Evolutionary conservation across 768 basidiomycete genomes (phyloP).

Genomic region (Cyclocybe aegerita): DNA sequence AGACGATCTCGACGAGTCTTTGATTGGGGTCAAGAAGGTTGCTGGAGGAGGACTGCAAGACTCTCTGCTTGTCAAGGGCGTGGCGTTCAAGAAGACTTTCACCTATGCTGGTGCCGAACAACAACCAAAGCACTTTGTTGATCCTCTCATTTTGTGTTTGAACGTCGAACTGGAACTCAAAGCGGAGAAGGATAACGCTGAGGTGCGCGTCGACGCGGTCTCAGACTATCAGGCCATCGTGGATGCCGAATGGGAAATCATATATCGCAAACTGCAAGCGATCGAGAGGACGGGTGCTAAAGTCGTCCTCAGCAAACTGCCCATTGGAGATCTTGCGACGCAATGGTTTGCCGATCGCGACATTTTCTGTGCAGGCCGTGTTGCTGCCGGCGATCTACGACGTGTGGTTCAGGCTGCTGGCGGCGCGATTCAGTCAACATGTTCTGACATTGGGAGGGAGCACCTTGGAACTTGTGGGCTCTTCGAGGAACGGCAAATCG

Average conservation of each 20-base stretch:
- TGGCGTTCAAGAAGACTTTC: constrained; percentile 99
- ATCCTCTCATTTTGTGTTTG: constrained; percentile 89
- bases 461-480: constrained; percentile 92
- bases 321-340: constrained; percentile 97
- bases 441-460: constrained; percentile 85
- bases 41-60: constrained; percentile 98
- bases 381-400: constrained; percentile 84
- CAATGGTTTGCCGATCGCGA: constrained; percentile 99
- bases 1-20: constrained; percentile 89
- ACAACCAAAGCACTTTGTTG: constrained; percentile 88
- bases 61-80: constrained; percentile 84
- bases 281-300: constrained; percentile 97
- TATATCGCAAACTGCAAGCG: constrained; percentile 94
- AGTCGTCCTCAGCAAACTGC: constrained; percentile 95
- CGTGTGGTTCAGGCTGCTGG: constrained; percentile 96
- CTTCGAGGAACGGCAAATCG: constrained; percentile 95
- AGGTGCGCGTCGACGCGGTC: constrained; percentile 95
- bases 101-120: constrained; percentile 99
- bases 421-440: constrained; percentile 92
- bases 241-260: constrained; percentile 99
- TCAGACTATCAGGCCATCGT: constrained; percentile 99
- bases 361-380: constrained; percentile 98
- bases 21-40: constrained; percentile 98
- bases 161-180: constrained; percentile 99
- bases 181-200: constrained; percentile 99